Percentiles rank a stretch among this genome's conserved stretches.
These are phyloP conservation scores for Boletus reticulatus DNA, from an alignment of 768 basidiomycete genomes.

Conservation along the genomic window DNA sequence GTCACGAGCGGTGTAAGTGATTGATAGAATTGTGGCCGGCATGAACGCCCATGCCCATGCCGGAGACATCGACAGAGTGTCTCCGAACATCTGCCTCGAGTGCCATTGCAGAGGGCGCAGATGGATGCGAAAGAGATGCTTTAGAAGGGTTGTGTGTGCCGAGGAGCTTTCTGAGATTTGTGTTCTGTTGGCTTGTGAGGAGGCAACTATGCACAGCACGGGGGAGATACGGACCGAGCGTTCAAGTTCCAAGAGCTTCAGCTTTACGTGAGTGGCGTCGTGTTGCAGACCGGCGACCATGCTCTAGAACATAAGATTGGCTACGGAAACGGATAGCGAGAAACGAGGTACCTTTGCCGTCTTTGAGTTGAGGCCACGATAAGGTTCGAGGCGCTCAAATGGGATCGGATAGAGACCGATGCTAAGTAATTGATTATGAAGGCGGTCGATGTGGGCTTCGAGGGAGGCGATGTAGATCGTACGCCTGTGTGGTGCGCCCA, in stretches of 20 bases:
- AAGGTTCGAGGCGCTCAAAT: constrained; percentile 54
- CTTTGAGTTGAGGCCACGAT: constrained; percentile 71
- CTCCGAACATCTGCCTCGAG: constrained; percentile 35
- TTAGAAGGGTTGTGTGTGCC: constrained; percentile 22
- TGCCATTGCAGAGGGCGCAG: constrained; percentile 25
- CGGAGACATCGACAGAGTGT: constrained; percentile 32
- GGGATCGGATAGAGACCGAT: constrained; percentile 56
- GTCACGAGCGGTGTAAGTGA: constrained; percentile 9
- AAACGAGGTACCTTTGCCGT: constrained; percentile 60
- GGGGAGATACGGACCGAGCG: constrained; percentile 46
- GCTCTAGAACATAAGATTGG: constrained; percentile 42
- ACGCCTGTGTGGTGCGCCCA: constrained; percentile 67
- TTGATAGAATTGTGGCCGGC: constrained; percentile 1
- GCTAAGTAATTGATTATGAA: constrained; percentile 57
- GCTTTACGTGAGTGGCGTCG: constrained; percentile 54
- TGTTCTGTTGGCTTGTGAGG: constrained; percentile 20
- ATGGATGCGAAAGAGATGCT: constrained; percentile 19
- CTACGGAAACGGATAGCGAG: not conserved
- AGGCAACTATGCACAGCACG: not conserved
- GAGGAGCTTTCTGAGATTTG: constrained; percentile 32
- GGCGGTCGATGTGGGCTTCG: constrained; percentile 67
- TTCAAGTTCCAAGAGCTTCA: constrained; percentile 68
- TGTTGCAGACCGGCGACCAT: constrained; percentile 72
- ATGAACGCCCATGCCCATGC: constrained; percentile 30
- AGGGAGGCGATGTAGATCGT: constrained; percentile 71